Conservation (phyloP, 2,329 filamentous ascomycete species). For the Byssothecium circinans region DNA sequence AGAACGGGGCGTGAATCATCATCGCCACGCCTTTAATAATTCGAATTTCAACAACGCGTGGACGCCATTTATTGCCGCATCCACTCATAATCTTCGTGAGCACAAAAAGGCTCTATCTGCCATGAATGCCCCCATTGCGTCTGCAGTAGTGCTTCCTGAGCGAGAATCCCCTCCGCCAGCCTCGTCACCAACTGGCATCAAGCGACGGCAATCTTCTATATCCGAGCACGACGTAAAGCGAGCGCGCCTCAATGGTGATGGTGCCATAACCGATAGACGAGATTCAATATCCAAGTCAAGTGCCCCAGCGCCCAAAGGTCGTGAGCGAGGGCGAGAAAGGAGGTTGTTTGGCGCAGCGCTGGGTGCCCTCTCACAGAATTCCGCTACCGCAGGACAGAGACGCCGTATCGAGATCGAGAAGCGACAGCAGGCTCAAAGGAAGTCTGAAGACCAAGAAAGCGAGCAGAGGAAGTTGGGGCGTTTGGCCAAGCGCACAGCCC, state of each 20-base stretch:
- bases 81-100: not conserved
- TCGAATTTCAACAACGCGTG: not conserved
- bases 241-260: conserved; percentile 49
- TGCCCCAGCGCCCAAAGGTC: conserved; percentile 53
- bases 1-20: too few species aligned
- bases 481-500: conserved; percentile 61
- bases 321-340: conserved; percentile 79
- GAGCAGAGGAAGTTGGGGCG: conserved; percentile 68
- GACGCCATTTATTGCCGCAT: not conserved
- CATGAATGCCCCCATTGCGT: conserved; percentile 53
- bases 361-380: conserved; percentile 76
- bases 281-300: conserved; percentile 10
- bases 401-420: conserved; percentile 79
- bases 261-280: conserved; percentile 23
- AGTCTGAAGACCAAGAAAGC: conserved; percentile 71
- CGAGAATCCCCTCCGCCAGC: conserved; percentile 35
- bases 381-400: conserved; percentile 61
- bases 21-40: too few species aligned
- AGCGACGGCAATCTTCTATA: conserved; percentile 58
- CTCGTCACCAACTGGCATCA: conserved; percentile 38
- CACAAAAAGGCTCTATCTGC: not conserved
- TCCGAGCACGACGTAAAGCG: conserved; percentile 57
- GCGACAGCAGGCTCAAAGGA: conserved; percentile 74
- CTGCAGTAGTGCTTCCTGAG: conserved; percentile 58
- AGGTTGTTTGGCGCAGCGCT: conserved; percentile 83